A percentile compares a stretch with the other conserved stretches of the same genome.
These are phyloP conservation scores for Solanum rostratum DNA, from an alignment of 257 asterid species.

Conservation along the genomic window DNA sequence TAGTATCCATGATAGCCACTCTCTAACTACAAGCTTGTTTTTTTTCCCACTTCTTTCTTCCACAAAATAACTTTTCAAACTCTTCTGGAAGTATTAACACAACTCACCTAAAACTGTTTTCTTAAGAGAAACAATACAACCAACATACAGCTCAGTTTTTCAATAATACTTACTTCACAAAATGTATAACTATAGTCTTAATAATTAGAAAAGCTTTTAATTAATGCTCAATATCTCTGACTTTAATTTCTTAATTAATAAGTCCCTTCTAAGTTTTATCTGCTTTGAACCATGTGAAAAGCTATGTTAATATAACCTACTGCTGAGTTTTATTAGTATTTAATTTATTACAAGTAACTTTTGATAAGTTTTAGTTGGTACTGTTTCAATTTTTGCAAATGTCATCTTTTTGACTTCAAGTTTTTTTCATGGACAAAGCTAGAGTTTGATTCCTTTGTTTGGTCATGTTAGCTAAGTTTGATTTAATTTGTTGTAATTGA, in stretches of 20 bases:
- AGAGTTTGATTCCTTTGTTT: neutral
- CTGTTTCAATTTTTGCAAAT: constrained; percentile 2
- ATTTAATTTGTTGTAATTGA: neutral
- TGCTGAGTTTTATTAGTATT: constrained; percentile 1
- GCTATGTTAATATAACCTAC: neutral
- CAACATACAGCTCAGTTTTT: neutral
- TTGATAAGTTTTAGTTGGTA: neutral
- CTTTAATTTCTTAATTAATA: neutral
- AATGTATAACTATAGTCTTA: neutral
- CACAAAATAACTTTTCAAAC: neutral
- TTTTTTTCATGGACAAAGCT: neutral
- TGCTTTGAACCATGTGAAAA: neutral
- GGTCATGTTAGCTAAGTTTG: constrained; percentile 11
- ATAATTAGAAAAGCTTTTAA: neutral
- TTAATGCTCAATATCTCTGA: neutral
- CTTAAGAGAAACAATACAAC: neutral
- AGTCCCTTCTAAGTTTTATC: neutral
- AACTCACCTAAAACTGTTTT: neutral
- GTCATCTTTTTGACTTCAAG: constrained; percentile 3
- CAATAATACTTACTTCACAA: neutral
- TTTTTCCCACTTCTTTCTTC: neutral
- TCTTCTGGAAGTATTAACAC: neutral
- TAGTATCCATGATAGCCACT: neutral
- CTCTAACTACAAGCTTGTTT: neutral
- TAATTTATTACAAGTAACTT: neutral